phyloP scores from a whole-genome alignment of 148 eudicot genomes.

The Euryodendron excelsum region DNA sequence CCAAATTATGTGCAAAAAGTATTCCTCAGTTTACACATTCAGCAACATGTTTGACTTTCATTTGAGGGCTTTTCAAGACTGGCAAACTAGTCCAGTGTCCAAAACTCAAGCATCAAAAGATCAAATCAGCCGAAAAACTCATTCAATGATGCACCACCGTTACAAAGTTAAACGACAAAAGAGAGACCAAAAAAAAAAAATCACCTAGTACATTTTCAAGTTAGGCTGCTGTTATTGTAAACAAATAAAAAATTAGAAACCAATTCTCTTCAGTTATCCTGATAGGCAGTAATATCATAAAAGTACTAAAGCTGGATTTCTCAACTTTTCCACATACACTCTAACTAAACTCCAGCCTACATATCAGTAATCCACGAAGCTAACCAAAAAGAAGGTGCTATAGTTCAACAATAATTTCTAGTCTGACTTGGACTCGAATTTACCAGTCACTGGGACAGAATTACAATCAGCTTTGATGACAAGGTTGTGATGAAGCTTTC shows the following conservation, averaged over 20 bases:
- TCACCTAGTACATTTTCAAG: background rate
- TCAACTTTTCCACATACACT: too few species aligned
- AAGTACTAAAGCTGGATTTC: too few species aligned
- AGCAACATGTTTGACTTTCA: background rate
- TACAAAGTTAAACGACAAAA: background rate
- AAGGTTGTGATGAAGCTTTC: background rate
- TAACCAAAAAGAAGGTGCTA: background rate
- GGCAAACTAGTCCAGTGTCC: background rate
- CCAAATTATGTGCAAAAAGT: background rate
- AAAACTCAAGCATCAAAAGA: background rate
- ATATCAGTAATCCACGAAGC: background rate
- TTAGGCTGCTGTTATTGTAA: background rate
- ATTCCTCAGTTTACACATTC: background rate
- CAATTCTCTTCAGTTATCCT: background rate
- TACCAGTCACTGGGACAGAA: constrained; percentile 1
- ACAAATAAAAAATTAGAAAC: too few species aligned
- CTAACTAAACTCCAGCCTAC: too few species aligned
- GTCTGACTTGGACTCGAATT: background rate
- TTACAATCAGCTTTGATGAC: background rate
- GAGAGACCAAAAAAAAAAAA: background rate
- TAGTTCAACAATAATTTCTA: background rate
- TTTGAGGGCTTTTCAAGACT: background rate
- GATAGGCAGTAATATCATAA: too few species aligned
- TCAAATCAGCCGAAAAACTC: background rate
- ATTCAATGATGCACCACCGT: background rate